Evolutionary conservation across 768 basidiomycete genomes (phyloP).

Genomic region (Auricularia sp.): DNA sequence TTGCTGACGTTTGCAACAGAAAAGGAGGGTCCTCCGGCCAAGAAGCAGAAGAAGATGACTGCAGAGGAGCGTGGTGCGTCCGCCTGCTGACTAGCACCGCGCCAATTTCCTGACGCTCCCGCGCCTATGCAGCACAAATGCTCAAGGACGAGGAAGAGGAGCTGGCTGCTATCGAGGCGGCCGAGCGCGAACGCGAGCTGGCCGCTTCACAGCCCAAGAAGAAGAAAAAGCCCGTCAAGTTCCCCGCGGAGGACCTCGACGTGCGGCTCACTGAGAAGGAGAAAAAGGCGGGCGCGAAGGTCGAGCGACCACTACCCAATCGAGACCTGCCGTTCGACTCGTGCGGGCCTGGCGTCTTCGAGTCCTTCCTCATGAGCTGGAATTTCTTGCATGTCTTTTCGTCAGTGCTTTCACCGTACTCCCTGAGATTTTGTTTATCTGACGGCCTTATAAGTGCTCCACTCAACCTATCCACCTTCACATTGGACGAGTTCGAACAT

Average conservation of each 20-base stretch:
- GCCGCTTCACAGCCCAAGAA: slow-evolving; percentile 53
- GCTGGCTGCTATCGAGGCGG: slow-evolving; percentile 59
- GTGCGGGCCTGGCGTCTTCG: slow-evolving; percentile 50
- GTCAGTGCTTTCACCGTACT: slow-evolving; percentile 34
- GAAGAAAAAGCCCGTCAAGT: slow-evolving; percentile 83
- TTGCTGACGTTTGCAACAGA: slow-evolving; percentile 40
- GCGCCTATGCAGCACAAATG: slow-evolving; percentile 1
- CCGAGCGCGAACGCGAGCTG: slow-evolving; percentile 54
- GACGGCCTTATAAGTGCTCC: slow-evolving; percentile 49
- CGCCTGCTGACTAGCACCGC: not conserved
- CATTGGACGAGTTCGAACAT: slow-evolving; percentile 86
- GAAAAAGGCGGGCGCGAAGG: slow-evolving; percentile 63
- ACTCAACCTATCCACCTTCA: slow-evolving; percentile 75
- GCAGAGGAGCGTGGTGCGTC: slow-evolving; percentile 62
- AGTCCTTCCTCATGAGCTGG: slow-evolving; percentile 85
- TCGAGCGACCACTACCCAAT: slow-evolving; percentile 58
- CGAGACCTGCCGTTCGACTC: slow-evolving; percentile 41
- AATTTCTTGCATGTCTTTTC: slow-evolving; percentile 91
- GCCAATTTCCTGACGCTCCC: slow-evolving; percentile 5
- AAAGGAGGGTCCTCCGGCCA: slow-evolving; percentile 60
- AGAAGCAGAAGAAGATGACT: slow-evolving; percentile 70
- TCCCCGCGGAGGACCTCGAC: slow-evolving; percentile 88
- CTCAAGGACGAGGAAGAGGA: slow-evolving; percentile 50
- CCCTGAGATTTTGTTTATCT: not conserved
- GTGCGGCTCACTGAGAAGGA: slow-evolving; percentile 72